Evolutionary conservation across 225 moss, liverwort and hornwort species (phyloP), one percentile per base, ranked within the genome.

Genomic region (Asterella californica): DNA sequence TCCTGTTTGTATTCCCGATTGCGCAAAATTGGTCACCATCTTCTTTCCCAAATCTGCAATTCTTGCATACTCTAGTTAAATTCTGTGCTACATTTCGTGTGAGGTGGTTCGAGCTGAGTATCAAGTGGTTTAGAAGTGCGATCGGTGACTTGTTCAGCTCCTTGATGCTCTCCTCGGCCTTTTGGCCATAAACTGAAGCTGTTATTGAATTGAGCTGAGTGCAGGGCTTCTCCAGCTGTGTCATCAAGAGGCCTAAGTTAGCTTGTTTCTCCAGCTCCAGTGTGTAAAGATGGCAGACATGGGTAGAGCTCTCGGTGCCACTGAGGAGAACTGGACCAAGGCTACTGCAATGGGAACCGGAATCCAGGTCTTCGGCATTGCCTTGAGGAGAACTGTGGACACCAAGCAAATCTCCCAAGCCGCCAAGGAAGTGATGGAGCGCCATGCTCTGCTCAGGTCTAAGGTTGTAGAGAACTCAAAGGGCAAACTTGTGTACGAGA

Each of bases 281-380:
- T 37, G 25, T 8, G 33, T 65, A 45, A 34, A 65, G 11, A 78
- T 78, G 78, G 53, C 74, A 50, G 85, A 76, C 17, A 72, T 71
- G 59, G 90, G 83, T 32, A 86, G 97, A 81, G 76, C 42, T 55
- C 80, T 93, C 86, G 92, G 94, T 4, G 1, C 88, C 8, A 92
- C 97, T 15, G 95, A 95, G 74, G 89, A 92, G 2, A 99, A 99
- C 71, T 99, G 94, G 94, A 89, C 82, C 42, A 92, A 86, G 83
- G 90, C 93, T 22, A 81, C 89, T 0, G 86, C 92, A 0, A 72
- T 68, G 10, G 97, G 97, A 36, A 99, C 92, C 5, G 97, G 97
- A 6, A 79, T 72, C 2, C 92, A 91, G 73, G 89, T 95, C 46
- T 72, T 88, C 12, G 88, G 87, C 29, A 84, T 92, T 21, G 85